These are phyloP conservation scores for Aspergillus nidulans DNA, from an alignment of 495 filamentous ascomycete genomes.

Conservation along the genomic window DNA sequence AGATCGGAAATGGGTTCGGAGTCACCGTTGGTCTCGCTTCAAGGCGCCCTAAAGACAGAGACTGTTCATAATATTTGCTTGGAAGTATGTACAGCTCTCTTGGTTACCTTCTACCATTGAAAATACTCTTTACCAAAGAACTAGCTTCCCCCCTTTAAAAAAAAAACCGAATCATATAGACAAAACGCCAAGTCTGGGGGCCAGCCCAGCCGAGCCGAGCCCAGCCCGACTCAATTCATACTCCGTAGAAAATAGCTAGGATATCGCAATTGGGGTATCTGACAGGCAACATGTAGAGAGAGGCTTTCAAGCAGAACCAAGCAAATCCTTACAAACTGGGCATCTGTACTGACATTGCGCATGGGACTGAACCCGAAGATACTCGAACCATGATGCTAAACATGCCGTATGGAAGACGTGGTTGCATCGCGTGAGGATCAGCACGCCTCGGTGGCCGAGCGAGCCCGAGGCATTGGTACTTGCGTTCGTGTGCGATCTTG, in stretches of 20 bases:
- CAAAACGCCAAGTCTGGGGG: conserved; percentile 8
- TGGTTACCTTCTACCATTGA: no score
- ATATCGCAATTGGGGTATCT: not conserved
- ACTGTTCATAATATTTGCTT: no score
- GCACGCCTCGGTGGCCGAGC: conserved; percentile 9
- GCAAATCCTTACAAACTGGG: conserved; percentile 29
- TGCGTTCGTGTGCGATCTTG: not conserved
- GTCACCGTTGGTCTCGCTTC: no score
- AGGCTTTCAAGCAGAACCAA: conserved; percentile 20
- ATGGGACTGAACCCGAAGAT: not conserved
- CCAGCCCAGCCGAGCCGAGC: not conserved
- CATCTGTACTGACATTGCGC: conserved; percentile 22
- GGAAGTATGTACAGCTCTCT: no score
- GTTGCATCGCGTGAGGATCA: conserved; percentile 30
- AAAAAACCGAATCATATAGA: not conserved
- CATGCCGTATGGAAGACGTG: conserved; percentile 33
- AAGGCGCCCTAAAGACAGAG: no score
- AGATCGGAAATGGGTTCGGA: no score
- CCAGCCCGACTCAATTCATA: not conserved
- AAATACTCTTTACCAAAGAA: no score
- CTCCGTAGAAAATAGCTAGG: no score
- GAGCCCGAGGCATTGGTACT: not conserved
- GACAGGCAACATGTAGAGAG: not conserved
- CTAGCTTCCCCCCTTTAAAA: no score
- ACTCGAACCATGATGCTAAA: conserved; percentile 33